Evolutionary conservation across 495 filamentous ascomycete genomes (phyloP), one percentile per base, ranked within the genome.

Genomic region (Penicillium bovifimosum): DNA sequence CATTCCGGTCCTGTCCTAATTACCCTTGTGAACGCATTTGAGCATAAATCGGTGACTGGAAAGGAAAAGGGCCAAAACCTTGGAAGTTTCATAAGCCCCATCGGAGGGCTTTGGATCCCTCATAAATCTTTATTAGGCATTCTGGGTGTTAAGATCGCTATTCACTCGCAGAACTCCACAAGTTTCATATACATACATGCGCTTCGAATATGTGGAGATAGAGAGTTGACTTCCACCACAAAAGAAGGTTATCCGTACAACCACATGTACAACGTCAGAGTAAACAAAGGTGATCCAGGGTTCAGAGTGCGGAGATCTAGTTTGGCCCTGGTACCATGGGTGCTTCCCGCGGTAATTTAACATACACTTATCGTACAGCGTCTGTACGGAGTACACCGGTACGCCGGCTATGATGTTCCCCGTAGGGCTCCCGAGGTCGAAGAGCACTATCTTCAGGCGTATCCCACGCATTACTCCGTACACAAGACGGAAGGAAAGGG

Each of bases 271-370:
- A 38, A 29, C 42, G 13, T 17, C 14, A 11, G 17, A 29, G 24
- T 48, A 48, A 48, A 48, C 46, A 50, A 47, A 39, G 50, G 16
- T 26, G 48, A 41, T 38, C 48, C 48, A 52, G 33, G 54, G 54
- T 56, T 56, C 14, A 20, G 45, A 18, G 48, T 56, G 34, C 41
- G 48, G 48, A 52, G 41, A 47, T 18, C 44, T 32, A 34, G 44
- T 35, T 35, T 35, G 33, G 24, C 2, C 38, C 46, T 33, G 41
- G 41, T 44, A 44, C 41, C 41, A 32, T 44, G 41, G 46, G 29
- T 48, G 20, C 34, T 28, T 48, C 46, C 46, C 52, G 39, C 51
- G 44, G 55, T 53, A 56, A 47, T 51, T 43, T 50, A 33, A 26
- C 38, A 39, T 18, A 39, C 20, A 24, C 17, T 6, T 27, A 42